Percentiles rank a stretch among this genome's conserved stretches.
These are phyloP conservation scores for Phytophthora pistaciae DNA, from an alignment of 352 stramenopile genomes.

Conservation along the genomic window DNA sequence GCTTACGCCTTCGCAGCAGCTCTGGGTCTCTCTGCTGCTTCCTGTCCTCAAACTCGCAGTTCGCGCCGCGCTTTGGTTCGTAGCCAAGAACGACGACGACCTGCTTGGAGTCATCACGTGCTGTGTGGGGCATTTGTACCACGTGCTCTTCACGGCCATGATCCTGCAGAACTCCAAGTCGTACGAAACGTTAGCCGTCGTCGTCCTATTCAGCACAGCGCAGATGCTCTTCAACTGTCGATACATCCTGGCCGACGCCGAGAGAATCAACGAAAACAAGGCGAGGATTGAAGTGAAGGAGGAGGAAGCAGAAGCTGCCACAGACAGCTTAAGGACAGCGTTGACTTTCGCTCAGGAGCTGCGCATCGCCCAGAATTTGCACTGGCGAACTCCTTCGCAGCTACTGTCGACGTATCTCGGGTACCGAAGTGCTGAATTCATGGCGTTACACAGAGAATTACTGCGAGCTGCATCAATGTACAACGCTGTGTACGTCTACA, in stretches of 20 bases:
- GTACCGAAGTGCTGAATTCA: conserved; percentile 22
- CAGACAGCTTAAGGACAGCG: background rate
- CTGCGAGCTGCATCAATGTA: conserved; percentile 13
- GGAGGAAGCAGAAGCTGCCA: background rate
- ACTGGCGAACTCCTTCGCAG: conserved; percentile 23
- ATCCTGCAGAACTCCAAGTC: conserved; percentile 58
- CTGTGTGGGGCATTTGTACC: conserved; percentile 47
- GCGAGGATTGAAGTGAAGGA: conserved; percentile 7
- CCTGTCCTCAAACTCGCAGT: conserved; percentile 48
- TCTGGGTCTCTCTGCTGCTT: conserved; percentile 44
- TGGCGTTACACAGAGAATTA: conserved; percentile 28
- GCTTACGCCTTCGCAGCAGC: conserved; percentile 34
- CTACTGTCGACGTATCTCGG: conserved; percentile 40
- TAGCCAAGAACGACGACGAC: conserved; percentile 39
- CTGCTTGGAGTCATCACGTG: conserved; percentile 37
- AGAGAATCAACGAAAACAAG: conserved; percentile 4
- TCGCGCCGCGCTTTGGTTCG: conserved; percentile 22
- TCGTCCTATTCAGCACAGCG: conserved; percentile 32
- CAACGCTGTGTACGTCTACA: conserved; percentile 18
- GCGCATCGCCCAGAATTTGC: conserved; percentile 29
- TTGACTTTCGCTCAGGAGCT: conserved; percentile 22
- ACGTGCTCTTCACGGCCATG: conserved; percentile 52
- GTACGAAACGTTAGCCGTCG: conserved; percentile 30
- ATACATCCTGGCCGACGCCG: conserved; percentile 23
- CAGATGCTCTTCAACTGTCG: conserved; percentile 45